phyloP scores from a whole-genome alignment of 345 rosid species.

The Murraya paniculata region DNA sequence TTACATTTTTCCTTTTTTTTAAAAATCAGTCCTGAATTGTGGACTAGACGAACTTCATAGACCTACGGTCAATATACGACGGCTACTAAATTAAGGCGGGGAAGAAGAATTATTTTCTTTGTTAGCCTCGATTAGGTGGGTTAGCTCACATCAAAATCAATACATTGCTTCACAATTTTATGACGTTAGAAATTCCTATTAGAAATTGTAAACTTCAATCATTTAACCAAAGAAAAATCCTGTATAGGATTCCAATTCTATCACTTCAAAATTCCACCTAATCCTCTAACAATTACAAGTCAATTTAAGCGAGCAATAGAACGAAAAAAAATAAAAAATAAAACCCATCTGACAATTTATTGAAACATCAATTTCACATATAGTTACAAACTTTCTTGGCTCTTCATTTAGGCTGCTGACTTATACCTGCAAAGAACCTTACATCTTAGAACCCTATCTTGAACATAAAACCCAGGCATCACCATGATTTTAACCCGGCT shows the following conservation, averaged over 20 bases:
- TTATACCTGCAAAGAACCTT: conserved; percentile 88
- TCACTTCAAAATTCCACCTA: conserved; percentile 6
- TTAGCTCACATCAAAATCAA: neutral
- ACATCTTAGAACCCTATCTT: conserved; percentile 75
- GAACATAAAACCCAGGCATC: conserved; percentile 90
- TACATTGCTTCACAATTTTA: neutral
- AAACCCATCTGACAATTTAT: neutral
- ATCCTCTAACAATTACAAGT: neutral
- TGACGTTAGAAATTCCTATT: neutral
- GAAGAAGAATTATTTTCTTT: too few relatives aligned
- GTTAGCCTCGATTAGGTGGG: neutral
- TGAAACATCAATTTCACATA: conserved; percentile 9
- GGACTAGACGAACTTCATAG: too few relatives aligned
- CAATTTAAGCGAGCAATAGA: neutral
- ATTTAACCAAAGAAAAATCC: neutral
- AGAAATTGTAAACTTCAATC: neutral
- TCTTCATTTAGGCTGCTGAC: conserved; percentile 31
- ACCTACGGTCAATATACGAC: too few relatives aligned
- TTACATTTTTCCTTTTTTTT: too few relatives aligned
- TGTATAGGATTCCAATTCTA: conserved; percentile 8
- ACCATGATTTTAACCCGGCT: conserved; percentile 83
- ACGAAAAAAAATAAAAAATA: neutral
- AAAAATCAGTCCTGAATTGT: too few relatives aligned
- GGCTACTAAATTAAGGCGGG: too few relatives aligned
- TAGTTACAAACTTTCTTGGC: conserved; percentile 16